A percentile compares a stretch with the other conserved stretches of the same genome.
Evolutionary conservation across 2,329 filamentous ascomycete species (phyloP).

Genomic region (Cladobotryum mycophilum): DNA sequence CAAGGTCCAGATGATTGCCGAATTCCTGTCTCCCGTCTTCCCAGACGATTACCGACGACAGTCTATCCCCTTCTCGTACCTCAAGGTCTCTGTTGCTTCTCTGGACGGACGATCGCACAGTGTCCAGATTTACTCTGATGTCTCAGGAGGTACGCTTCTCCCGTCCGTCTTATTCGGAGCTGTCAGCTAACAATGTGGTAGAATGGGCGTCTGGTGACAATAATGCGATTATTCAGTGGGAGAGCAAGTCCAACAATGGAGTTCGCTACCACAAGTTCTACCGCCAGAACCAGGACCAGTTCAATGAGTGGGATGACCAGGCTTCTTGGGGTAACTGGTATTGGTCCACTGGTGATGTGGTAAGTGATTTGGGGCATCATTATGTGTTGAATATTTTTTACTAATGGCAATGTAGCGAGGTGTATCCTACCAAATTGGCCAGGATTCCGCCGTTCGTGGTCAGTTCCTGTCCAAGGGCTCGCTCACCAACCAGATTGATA

Average conservation of each 20-base stretch:
- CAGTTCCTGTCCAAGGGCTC: conserved; percentile 58
- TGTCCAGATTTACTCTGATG: conserved; percentile 67
- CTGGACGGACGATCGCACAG: conserved; percentile 56
- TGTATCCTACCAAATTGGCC: conserved; percentile 64
- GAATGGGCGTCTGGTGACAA: conserved; percentile 67
- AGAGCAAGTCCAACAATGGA: conserved; percentile 42
- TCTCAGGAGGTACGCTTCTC: conserved; percentile 37
- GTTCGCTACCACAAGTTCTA: conserved; percentile 61
- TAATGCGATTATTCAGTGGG: conserved; percentile 54
- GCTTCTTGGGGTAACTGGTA: conserved; percentile 78
- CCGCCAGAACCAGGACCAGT: conserved; percentile 53
- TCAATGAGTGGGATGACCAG: conserved; percentile 63
- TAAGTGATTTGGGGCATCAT: neutral
- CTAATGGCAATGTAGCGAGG: conserved; percentile 22
- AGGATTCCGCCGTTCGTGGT: conserved; percentile 57
- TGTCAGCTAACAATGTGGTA: conserved; percentile 23
- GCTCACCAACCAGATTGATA: conserved; percentile 59
- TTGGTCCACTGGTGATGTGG: conserved; percentile 58
- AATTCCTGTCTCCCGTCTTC: conserved; percentile 65
- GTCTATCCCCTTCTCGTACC: conserved; percentile 64
- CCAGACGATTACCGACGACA: conserved; percentile 60
- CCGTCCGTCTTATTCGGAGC: neutral
- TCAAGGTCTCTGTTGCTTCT: conserved; percentile 57
- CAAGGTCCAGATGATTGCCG: conserved; percentile 58
- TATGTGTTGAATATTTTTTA: neutral